Evolutionary conservation across 129 eudicot species (phyloP), one percentile per base, ranked within the genome.

Genomic region (Logfia minima): DNA sequence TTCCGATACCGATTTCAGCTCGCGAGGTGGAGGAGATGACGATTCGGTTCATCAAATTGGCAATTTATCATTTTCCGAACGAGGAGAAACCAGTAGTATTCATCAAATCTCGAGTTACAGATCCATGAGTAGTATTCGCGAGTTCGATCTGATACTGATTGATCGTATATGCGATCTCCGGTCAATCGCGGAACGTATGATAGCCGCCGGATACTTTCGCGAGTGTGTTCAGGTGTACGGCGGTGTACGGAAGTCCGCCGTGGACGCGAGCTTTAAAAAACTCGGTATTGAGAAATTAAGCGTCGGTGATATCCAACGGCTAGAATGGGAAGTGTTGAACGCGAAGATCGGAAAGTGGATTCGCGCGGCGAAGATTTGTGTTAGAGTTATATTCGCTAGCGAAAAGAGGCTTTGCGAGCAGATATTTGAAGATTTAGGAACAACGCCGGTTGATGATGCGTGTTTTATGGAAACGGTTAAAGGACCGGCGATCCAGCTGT

Each of bases 211-310:
- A 31, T 85, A 84, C 74, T 37, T 78, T 28, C 66, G 92, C 18
- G 92, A 90, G 81, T 87, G 92, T 34, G 75, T 87, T 51, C 92
- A 90, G 86, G 92, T 90, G 56, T 90, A 85, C 74, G 87, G 83
- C 8, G 81, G 89, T 66, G 96, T 87, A 41, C 82, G 96, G 5
- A 90, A 82, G 71, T 70, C 83, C 11, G 79, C 77, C 1, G 77
- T 87, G 5, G 90, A 90, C 31, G 64, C 85, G 29, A 77, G 71
- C 73, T 84, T 90, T 29, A 74, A 68, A 21, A 82, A 66, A 32
- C 79, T 87, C 18, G 90, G 88, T 0, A 80, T 87, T 5, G 96
- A 90, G 84, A 90, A 90, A 53, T 34, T 84, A 61, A 85, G 92
- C 67, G 82, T 90, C 63, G 92, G 87, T 0, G 96, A 90, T 68